Percentiles rank a stretch among this genome's conserved stretches.
These are phyloP conservation scores for Rehmannia glutinosa DNA, from an alignment of 257 asterid species.

Conservation along the genomic window DNA sequence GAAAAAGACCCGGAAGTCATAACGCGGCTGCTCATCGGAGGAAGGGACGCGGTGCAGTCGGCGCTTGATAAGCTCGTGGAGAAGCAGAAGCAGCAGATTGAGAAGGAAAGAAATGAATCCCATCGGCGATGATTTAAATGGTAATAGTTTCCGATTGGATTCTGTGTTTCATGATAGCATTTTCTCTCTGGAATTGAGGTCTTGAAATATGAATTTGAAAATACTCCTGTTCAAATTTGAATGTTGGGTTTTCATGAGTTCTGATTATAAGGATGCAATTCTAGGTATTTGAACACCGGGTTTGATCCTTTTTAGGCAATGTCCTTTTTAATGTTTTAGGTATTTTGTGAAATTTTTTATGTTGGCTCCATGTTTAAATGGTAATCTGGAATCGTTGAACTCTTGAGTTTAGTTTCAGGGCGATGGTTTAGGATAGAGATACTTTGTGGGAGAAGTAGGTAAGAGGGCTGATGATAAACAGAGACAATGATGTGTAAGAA, in stretches of 20 bases:
- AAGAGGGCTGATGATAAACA: not conserved
- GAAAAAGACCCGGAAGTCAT: constrained; percentile 82
- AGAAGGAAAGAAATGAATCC: constrained; percentile 48
- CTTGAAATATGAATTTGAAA: not conserved
- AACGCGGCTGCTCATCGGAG: constrained; percentile 81
- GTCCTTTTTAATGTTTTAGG: not conserved
- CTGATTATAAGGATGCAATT: not conserved
- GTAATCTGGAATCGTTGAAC: not conserved
- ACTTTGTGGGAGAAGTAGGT: not conserved
- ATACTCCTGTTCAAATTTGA: not conserved
- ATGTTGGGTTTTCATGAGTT: not conserved
- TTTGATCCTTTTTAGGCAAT: not conserved
- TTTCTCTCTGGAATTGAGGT: not conserved
- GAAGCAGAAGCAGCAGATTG: constrained; percentile 82
- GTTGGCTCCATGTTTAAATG: no score
- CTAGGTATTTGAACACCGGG: not conserved
- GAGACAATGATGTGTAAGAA: not conserved
- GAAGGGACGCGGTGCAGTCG: constrained; percentile 75
- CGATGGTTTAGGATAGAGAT: not conserved
- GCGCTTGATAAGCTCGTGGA: constrained; percentile 91
- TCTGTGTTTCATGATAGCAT: not conserved
- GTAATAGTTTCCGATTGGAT: constrained; percentile 16
- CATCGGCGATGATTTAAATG: constrained; percentile 24
- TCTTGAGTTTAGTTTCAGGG: not conserved
- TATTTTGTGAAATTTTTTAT: no score